Evolutionary conservation across 73 alveolate species (phyloP).

Genomic region (Paramecium octaurelia): DNA sequence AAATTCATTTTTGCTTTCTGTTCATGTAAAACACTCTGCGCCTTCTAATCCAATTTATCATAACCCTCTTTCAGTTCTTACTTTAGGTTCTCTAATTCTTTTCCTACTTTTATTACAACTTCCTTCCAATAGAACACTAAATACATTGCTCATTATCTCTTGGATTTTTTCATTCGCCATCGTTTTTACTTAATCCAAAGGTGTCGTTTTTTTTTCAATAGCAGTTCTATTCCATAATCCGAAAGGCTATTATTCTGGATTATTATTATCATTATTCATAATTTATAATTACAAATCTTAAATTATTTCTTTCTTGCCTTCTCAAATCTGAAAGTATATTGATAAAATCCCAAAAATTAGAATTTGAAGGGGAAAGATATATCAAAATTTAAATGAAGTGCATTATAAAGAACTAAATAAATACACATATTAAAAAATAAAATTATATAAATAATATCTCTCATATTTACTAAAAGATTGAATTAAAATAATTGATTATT

Average conservation of each 20-base stretch:
- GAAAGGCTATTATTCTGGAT: neutral
- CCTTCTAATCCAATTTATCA: neutral
- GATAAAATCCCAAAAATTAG: too few species aligned
- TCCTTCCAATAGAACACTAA: neutral
- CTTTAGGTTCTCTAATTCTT: neutral
- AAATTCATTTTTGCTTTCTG: constrained; percentile 43
- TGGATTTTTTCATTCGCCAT: neutral
- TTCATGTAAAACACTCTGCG: neutral
- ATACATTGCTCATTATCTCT: neutral
- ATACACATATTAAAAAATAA: too few species aligned
- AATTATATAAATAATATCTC: neutral
- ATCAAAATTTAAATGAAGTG: too few species aligned
- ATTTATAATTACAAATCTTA: neutral
- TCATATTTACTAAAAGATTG: neutral
- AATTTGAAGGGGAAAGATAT: neutral
- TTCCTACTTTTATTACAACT: neutral
- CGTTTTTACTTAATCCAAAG: neutral
- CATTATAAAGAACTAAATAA: too few species aligned
- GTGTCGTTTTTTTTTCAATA: neutral
- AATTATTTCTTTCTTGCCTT: neutral
- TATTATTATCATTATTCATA: neutral
- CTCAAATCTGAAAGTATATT: neutral
- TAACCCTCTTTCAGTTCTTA: neutral
- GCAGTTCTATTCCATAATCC: constrained; percentile 46
- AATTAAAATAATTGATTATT: neutral